Evolutionary conservation across 306 rosid species (phyloP).

Genomic region (Malus sieversii): DNA sequence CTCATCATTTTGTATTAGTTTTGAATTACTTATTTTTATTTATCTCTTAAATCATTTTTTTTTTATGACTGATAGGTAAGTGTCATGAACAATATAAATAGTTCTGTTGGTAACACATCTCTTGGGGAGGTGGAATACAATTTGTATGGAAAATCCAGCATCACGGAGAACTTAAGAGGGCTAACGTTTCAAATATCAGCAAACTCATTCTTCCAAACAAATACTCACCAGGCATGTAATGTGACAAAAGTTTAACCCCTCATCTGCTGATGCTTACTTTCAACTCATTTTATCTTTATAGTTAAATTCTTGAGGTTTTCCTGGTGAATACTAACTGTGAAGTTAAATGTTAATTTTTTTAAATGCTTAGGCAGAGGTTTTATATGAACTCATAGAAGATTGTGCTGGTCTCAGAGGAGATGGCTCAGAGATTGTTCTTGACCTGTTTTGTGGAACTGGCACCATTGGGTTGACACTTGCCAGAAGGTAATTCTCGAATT

Average conservation of each 20-base stretch:
- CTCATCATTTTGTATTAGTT: background rate
- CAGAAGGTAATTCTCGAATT: conserved; percentile 41
- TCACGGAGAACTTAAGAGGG: conserved; percentile 80
- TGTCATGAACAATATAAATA: conserved; percentile 69
- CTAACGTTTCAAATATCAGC: conserved; percentile 94
- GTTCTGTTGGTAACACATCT: conserved; percentile 90
- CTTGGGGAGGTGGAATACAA: conserved; percentile 87
- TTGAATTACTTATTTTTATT: background rate
- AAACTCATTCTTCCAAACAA: conserved; percentile 94
- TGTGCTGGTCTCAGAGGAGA: conserved; percentile 77
- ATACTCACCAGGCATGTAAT: conserved; percentile 68
- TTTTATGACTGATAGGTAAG: conserved; percentile 56
- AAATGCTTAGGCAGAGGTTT: conserved; percentile 72
- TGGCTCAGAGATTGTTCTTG: conserved; percentile 86
- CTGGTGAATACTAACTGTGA: conserved; percentile 1
- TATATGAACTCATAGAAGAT: conserved; percentile 77
- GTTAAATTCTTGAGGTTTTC: conserved; percentile 11
- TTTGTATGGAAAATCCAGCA: conserved; percentile 74
- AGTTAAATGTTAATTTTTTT: conserved; percentile 12
- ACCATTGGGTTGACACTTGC: conserved; percentile 94
- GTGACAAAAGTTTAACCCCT: background rate
- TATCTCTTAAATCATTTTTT: background rate
- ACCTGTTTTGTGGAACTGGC: conserved; percentile 97
- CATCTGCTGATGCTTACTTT: background rate
- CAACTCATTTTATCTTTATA: background rate